Conservation (phyloP, 441 rosid species). For the Erodium trifolium region DNA sequence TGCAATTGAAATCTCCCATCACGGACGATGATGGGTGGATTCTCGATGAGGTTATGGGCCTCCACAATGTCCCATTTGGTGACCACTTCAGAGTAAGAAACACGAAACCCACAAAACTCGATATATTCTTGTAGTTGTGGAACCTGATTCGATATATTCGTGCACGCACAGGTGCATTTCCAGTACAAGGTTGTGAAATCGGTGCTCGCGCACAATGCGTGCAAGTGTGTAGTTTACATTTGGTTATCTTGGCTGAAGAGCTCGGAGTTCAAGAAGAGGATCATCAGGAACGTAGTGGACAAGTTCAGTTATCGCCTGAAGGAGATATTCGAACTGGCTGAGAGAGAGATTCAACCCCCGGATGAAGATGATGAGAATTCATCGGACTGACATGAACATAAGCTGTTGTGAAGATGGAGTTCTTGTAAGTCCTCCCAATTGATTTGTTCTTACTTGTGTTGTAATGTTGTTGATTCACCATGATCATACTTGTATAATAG, state of each 20-base stretch:
- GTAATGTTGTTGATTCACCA: not conserved
- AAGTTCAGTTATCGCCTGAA: conserved; percentile 43
- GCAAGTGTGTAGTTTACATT: conserved; percentile 46
- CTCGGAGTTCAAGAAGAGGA: conserved; percentile 62
- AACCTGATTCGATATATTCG: too few species aligned
- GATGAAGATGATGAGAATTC: not conserved
- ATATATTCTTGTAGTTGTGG: too few species aligned
- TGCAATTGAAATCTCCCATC: conserved; percentile 46
- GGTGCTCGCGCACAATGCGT: conserved; percentile 33
- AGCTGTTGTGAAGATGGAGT: not conserved
- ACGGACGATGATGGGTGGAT: conserved; percentile 49
- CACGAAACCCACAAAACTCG: too few species aligned
- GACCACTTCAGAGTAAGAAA: conserved; percentile 45
- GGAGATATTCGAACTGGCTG: conserved; percentile 50
- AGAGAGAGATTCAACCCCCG: conserved; percentile 37
- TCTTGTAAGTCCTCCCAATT: not conserved
- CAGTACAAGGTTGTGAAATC: conserved; percentile 48
- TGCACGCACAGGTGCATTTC: conserved; percentile 39
- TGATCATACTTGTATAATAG: not conserved
- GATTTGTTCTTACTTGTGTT: not conserved
- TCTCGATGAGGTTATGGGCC: conserved; percentile 49
- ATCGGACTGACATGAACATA: not conserved
- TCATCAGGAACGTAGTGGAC: conserved; percentile 48
- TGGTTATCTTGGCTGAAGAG: conserved; percentile 63
- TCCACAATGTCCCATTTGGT: conserved; percentile 58